Evolutionary conservation across 2,329 filamentous ascomycete genomes (phyloP), one percentile per base, ranked within the genome.

Genomic region (Fusarium euwallaceae): DNA sequence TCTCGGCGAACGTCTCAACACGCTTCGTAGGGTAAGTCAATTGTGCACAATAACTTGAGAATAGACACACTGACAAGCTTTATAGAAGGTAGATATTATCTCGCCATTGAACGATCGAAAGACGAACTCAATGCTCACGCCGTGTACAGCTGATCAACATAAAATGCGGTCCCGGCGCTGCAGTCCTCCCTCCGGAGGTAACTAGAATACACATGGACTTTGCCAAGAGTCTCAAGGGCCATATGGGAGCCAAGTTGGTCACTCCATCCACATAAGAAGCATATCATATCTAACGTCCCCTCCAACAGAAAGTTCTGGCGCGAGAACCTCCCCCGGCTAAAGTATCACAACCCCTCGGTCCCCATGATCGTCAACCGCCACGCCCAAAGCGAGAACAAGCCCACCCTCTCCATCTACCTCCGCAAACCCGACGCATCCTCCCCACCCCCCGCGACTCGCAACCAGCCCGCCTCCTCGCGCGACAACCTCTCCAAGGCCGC

Each of bases 301-400:
- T 32, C 56, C 27, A 48, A 69, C 75, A 97, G 95, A 80, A 94
- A 94, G 86, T 98, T 99, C 89, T 98, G 95, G 94, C 91, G 90
- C 74, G 87, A 92, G 70, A 93, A 92, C 81, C 91, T 98, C 58
- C 94, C 94, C 24, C 91, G 94, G 67, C 88, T 99, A 76, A 98
- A 99, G 88, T 99, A 92, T 86, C 93, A 97, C 88, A 99, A 99
- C 83, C 97, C 97, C 1, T 86, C 91, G 14, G 83, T 98, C 55
- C 91, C 93, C 51, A 97, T 98, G 89, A 92, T 94, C 69, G 90
- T 98, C 78, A 92, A 93, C 82, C 93, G 94, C 69, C 92, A 89
- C 73, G 78, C 82, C 41, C 84, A 92, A 53, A 87, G 91, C 76
- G 82, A 86, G 6, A 86, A 86, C 24, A 85, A 89, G 8, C 90